These are phyloP conservation scores for Backusella tarrabulga DNA, from an alignment of 192 early-diverging fungal species.

Conservation along the genomic window DNA sequence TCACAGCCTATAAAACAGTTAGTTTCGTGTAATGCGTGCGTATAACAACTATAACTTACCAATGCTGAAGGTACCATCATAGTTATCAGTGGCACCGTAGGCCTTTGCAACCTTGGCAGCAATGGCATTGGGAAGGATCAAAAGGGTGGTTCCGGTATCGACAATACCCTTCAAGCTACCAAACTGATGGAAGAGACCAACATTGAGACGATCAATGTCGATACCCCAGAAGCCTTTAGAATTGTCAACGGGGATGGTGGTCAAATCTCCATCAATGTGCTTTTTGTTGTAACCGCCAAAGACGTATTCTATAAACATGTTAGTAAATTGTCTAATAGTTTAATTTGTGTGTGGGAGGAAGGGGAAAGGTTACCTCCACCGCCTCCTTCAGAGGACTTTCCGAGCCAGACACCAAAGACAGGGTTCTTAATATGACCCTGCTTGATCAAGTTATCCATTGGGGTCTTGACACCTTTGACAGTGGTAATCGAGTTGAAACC, in stretches of 20 bases:
- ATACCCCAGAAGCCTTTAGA: slow-evolving; percentile 12
- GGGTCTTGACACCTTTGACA: slow-evolving; percentile 35
- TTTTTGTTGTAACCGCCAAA: slow-evolving; percentile 16
- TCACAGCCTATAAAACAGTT: background rate
- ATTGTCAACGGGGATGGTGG: slow-evolving; percentile 12
- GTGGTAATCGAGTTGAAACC: slow-evolving; percentile 31
- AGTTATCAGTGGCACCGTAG: slow-evolving; percentile 36
- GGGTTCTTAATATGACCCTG: slow-evolving; percentile 57
- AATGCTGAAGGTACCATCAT: slow-evolving; percentile 29
- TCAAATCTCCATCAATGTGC: slow-evolving; percentile 3
- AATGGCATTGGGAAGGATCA: slow-evolving; percentile 56
- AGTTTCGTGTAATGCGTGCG: background rate
- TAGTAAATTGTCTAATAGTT: too few relatives aligned
- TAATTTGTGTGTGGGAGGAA: too few relatives aligned
- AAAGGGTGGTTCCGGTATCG: slow-evolving; percentile 66
- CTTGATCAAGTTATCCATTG: slow-evolving; percentile 51
- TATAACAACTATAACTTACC: background rate
- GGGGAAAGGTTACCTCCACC: background rate
- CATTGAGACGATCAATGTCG: background rate
- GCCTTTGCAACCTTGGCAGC: slow-evolving; percentile 47
- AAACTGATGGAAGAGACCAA: background rate
- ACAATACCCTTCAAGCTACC: slow-evolving; percentile 40
- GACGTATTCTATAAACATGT: background rate
- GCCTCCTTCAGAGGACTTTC: slow-evolving; percentile 40
- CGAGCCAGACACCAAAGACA: slow-evolving; percentile 71